Evolutionary conservation across 441 rosid genomes (phyloP), one percentile per base, ranked within the genome.

Genomic region (Codiaeum variegatum): DNA sequence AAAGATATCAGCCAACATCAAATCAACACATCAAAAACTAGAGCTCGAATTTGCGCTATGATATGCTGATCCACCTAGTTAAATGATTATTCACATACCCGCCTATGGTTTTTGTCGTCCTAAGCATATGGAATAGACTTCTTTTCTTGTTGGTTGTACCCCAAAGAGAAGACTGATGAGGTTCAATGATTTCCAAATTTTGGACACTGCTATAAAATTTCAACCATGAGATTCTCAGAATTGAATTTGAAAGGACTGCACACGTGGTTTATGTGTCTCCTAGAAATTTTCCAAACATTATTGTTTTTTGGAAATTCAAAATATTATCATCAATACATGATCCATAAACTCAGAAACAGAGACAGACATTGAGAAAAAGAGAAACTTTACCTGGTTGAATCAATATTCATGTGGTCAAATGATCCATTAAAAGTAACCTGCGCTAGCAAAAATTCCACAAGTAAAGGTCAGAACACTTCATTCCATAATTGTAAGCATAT

Each of bases 351-450:
- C 23, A 5, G 70, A 66, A 79, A 71, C 6, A 56, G n/a, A 73
- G 29, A n/a, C 56, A 66, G 42, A 63, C 70, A 70, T 72, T 19
- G 38, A 56, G 76, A 42, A 69, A 69, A 24, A 65, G 47, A 76
- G 69, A 64, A 75, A 70, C 68, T 60, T 9, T 87, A 95, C 99
- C 99, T 95, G 38, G 97, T 91, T 62, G 98, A 88, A 79, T 95
- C 99, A 60, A 95, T 87, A 78, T 85, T 93, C 97, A 95, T 87
- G 85, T 95, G 99, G 81, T 91, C 95, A 85, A 90, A 93, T 72
- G 99, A 93, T 78, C 99, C 99, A 85, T 93, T 95, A 75, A 95
- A 95, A 68, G 96, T 90, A 77, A 95, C 94, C 99, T 95, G 85
- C 66, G 72, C 71, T 72, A 73, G 67, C 59, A 62, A 70, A 55